Evolutionary conservation across 495 filamentous ascomycete genomes (phyloP).

Genomic region (Penicillium ochrochloron): DNA sequence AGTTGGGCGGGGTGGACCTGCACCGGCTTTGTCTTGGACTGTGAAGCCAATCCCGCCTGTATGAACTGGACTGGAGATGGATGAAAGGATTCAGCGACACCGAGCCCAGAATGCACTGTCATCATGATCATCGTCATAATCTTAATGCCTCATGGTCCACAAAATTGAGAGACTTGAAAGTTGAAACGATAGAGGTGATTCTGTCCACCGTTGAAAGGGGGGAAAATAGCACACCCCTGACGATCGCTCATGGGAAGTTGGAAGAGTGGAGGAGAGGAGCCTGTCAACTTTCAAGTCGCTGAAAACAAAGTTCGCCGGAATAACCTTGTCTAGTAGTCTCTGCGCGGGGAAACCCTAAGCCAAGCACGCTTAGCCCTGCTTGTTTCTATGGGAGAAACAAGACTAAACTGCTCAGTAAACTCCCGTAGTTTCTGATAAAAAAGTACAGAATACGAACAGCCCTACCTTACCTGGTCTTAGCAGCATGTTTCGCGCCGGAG

Average conservation of each 20-base stretch:
- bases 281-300: constrained; percentile 3
- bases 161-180: background rate
- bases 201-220: constrained; percentile 1
- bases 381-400: background rate
- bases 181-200: background rate
- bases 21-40: background rate
- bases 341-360: constrained; percentile 8
- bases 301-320: background rate
- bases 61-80: no score
- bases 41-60: background rate
- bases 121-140: background rate
- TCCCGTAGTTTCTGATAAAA: no score
- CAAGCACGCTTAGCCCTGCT: constrained; percentile 1
- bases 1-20: constrained; percentile 21
- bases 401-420: no score
- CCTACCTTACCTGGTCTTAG: background rate
- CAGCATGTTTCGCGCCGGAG: background rate
- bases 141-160: background rate
- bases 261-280: background rate
- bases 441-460: constrained; percentile 4
- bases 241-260: background rate
- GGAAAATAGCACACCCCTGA: constrained; percentile 7
- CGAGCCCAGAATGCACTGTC: background rate
- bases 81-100: background rate
- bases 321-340: background rate